phyloP scores from a whole-genome alignment of 1,284 basidiomycete genomes.

The Puccinia novopanici region DNA sequence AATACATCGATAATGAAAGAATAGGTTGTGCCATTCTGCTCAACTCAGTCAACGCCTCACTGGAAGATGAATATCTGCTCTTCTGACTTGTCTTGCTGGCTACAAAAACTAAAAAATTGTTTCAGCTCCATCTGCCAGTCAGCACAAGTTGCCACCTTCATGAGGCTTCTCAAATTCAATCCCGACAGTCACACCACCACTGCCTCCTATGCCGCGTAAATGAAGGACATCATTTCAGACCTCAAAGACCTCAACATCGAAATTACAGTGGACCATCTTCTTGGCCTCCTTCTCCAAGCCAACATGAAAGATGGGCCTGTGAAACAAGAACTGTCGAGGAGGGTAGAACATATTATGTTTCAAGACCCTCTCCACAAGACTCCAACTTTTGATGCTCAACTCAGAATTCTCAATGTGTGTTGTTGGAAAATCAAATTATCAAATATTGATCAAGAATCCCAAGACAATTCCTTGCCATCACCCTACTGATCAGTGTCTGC shows the following conservation, averaged over 20 bases:
- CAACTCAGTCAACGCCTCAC: no score
- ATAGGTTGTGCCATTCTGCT: no score
- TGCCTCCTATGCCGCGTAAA: not conserved
- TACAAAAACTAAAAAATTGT: no score
- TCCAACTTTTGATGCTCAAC: not conserved
- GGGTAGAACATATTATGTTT: not conserved
- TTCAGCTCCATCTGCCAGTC: not conserved
- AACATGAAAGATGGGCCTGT: not conserved
- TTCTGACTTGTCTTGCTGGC: no score
- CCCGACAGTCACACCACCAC: not conserved
- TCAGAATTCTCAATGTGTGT: not conserved
- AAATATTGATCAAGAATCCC: no score
- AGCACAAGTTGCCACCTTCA: not conserved
- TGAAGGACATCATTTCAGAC: not conserved
- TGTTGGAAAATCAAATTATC: no score
- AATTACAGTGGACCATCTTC: not conserved
- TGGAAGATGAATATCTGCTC: no score
- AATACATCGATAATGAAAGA: no score
- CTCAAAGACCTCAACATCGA: not conserved
- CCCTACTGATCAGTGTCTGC: no score
- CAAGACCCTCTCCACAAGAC: not conserved
- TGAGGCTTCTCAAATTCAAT: not conserved
- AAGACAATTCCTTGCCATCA: no score
- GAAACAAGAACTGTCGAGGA: not conserved
- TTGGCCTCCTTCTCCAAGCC: not conserved